These are phyloP conservation scores for Pseudocercospora ulei DNA, from an alignment of 2,329 filamentous ascomycete species.

Conservation along the genomic window DNA sequence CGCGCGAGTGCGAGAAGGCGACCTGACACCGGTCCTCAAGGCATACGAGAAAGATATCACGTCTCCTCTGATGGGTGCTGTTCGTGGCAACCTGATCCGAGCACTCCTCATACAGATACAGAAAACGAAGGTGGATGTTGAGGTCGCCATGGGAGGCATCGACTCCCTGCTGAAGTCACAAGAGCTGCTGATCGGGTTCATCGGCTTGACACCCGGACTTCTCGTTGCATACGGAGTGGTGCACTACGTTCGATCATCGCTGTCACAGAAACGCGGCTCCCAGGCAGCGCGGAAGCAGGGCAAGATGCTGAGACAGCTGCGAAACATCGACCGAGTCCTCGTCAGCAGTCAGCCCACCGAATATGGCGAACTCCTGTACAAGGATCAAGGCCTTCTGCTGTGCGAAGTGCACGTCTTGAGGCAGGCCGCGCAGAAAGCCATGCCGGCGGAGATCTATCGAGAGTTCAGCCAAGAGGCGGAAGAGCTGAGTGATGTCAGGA, in stretches of 20 bases:
- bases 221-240: constrained; percentile 67
- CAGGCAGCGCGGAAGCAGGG: constrained; percentile 56
- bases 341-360: constrained; percentile 49
- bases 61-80: constrained; percentile 67
- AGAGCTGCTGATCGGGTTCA: constrained; percentile 94
- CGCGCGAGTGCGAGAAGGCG: constrained; percentile 74
- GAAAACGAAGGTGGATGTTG: constrained; percentile 97
- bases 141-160: constrained; percentile 91
- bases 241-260: constrained; percentile 59
- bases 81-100: constrained; percentile 77
- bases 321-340: constrained; percentile 70
- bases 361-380: constrained; percentile 72
- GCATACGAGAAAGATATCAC: constrained; percentile 86
- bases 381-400: constrained; percentile 80
- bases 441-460: constrained; percentile 64
- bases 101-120: constrained; percentile 93
- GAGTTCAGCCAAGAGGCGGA: constrained; percentile 84
- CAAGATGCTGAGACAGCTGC: constrained; percentile 64
- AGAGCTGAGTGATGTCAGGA: constrained; percentile 70
- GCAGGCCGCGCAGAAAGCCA: constrained; percentile 54
- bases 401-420: constrained; percentile 82
- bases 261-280: constrained; percentile 62
- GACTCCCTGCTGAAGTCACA: constrained; percentile 91
- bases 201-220: constrained; percentile 87
- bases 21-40: constrained; percentile 79